These are phyloP conservation scores for Rhexocercosporidium sp. DNA, from an alignment of 2,329 filamentous ascomycete species.

Conservation along the genomic window DNA sequence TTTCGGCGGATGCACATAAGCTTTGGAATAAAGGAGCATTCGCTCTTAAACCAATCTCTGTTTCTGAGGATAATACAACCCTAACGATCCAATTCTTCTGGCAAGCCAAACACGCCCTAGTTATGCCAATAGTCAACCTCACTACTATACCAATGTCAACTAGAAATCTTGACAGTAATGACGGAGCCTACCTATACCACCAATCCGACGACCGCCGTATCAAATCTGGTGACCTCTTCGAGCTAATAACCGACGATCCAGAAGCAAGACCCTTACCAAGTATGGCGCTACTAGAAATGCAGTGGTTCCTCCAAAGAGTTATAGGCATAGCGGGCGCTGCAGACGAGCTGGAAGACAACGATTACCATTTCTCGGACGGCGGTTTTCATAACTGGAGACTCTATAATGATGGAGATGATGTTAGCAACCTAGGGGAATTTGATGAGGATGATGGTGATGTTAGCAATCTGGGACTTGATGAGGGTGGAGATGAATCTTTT, in stretches of 20 bases:
- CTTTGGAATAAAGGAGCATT: conserved; percentile 18
- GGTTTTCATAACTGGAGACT: no score
- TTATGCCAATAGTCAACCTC: conserved; percentile 15
- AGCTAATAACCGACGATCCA: conserved; percentile 23
- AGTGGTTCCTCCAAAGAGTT: conserved; percentile 26
- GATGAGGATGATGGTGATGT: no score
- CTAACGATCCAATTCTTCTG: conserved; percentile 26
- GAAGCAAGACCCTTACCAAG: conserved; percentile 22
- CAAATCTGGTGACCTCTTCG: conserved; percentile 18
- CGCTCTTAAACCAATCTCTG: conserved; percentile 25
- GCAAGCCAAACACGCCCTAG: conserved; percentile 10
- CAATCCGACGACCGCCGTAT: no score
- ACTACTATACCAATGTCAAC: conserved; percentile 18
- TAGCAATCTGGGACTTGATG: no score
- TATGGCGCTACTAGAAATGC: conserved; percentile 23
- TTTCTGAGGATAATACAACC: conserved; percentile 23
- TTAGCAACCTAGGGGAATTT: no score
- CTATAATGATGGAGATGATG: no score
- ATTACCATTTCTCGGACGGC: no score
- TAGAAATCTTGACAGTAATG: conserved; percentile 15
- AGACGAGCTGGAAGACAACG: neutral
- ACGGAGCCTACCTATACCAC: neutral
- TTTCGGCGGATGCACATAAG: conserved; percentile 10
- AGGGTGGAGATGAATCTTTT: no score
- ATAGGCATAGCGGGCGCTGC: conserved; percentile 21